phyloP scores from a whole-genome alignment of 108 stramenopile genomes.

The Nitzschia palea region DNA sequence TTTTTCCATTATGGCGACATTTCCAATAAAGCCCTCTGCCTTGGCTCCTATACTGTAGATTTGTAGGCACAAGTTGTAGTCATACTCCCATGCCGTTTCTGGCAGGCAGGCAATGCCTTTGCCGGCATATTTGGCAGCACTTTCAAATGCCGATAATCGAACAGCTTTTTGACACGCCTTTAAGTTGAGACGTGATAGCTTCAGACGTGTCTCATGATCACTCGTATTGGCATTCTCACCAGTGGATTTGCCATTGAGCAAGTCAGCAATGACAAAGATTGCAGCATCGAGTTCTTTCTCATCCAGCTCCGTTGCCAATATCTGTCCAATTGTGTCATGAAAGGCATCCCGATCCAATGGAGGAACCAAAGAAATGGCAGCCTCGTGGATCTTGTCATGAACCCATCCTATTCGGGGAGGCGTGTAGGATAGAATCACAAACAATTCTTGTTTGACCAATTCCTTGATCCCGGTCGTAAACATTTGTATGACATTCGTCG shows the following conservation, averaged over 20 bases:
- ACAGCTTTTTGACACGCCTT: slow-evolving; percentile 25
- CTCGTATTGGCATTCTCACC: too few relatives aligned
- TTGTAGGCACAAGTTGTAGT: slow-evolving; percentile 11
- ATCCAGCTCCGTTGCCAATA: too few relatives aligned
- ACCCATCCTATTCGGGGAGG: background rate
- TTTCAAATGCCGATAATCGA: slow-evolving; percentile 22
- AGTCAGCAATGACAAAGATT: too few relatives aligned
- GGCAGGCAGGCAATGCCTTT: slow-evolving; percentile 21
- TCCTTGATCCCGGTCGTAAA: background rate
- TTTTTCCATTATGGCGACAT: slow-evolving; percentile 7
- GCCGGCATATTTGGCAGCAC: slow-evolving; percentile 21
- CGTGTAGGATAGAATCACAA: background rate
- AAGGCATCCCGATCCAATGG: too few relatives aligned
- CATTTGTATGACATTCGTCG: too few relatives aligned
- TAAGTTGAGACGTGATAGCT: slow-evolving; percentile 22
- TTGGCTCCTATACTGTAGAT: slow-evolving; percentile 23
- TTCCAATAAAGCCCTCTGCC: slow-evolving; percentile 19
- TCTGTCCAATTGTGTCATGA: too few relatives aligned
- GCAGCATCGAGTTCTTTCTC: too few relatives aligned
- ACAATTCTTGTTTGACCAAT: background rate
- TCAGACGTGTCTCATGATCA: too few relatives aligned
- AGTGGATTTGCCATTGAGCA: too few relatives aligned
- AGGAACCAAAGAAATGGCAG: too few relatives aligned
- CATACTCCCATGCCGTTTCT: background rate
- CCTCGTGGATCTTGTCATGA: background rate